Evolutionary conservation across 805 yeast genomes (phyloP).

Genomic region (Candida cerambycidarum): DNA sequence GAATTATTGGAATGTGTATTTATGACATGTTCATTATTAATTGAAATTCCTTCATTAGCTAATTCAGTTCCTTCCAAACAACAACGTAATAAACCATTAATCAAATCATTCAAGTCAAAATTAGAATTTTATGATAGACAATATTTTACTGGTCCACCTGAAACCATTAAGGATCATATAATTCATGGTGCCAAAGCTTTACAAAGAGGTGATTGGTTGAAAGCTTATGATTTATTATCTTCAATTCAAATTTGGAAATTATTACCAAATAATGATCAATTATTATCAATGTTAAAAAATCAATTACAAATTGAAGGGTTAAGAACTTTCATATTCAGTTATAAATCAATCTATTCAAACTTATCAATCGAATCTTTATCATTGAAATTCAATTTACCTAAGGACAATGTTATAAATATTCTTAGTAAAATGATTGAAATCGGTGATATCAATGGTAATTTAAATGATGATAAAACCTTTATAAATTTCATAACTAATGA

Average conservation of each 20-base stretch:
- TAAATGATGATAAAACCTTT: conserved; percentile 69
- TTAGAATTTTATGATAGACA: conserved; percentile 93
- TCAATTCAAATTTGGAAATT: conserved; percentile 85
- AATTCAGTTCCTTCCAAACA: conserved; percentile 73
- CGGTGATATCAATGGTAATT: conserved; percentile 73
- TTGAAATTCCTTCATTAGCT: conserved; percentile 85
- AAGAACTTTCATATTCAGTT: conserved; percentile 88
- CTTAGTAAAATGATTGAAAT: conserved; percentile 73
- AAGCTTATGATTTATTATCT: conserved; percentile 67
- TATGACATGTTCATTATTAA: conserved; percentile 82
- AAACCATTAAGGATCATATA: conserved; percentile 89
- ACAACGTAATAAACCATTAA: conserved; percentile 48
- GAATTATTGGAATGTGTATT: conserved; percentile 93
- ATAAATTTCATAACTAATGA: conserved; percentile 67
- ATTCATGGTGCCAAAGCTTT: conserved; percentile 89
- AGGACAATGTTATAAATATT: conserved; percentile 56
- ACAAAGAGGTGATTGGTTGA: conserved; percentile 86
- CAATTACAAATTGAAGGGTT: conserved; percentile 88
- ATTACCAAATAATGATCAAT: conserved; percentile 64
- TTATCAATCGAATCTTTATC: conserved; percentile 69
- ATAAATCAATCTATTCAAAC: conserved; percentile 71
- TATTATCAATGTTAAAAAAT: conserved; percentile 68
- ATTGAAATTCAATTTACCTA: conserved; percentile 61
- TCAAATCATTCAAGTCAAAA: conserved; percentile 86
- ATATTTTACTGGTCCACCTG: conserved; percentile 96